Conservation (phyloP, 306 rosid genomes). For the Begonia masoniana region DNA sequence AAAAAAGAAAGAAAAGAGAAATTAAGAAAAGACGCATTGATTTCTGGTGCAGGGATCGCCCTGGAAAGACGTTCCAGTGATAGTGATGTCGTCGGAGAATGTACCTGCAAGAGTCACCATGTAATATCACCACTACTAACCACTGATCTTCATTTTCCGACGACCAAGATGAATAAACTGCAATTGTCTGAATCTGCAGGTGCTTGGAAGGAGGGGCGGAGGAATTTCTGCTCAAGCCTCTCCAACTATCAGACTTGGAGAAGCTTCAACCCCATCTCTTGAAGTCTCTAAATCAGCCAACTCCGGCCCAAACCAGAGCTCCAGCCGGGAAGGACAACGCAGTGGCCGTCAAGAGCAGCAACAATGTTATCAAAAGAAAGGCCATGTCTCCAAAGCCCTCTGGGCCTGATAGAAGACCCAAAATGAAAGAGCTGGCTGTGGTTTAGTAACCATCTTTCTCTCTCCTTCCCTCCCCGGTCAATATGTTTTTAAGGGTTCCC, state of each 20-base stretch:
- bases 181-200: constrained; percentile 22
- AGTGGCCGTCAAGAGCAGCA: neutral
- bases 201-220: constrained; percentile 93
- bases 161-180: too few species aligned
- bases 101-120: constrained; percentile 83
- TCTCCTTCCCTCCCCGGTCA: too few species aligned
- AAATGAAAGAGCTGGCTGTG: constrained; percentile 33
- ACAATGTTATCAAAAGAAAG: constrained; percentile 36
- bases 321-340: constrained; percentile 7
- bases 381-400: constrained; percentile 41
- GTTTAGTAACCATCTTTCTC: constrained; percentile 2
- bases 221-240: constrained; percentile 84
- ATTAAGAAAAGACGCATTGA: neutral
- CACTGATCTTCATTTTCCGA: too few species aligned
- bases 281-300: constrained; percentile 29
- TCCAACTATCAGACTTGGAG: constrained; percentile 65
- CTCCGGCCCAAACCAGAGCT: constrained; percentile 9
- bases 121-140: constrained; percentile 16
- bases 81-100: constrained; percentile 94
- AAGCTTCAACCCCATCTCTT: constrained; percentile 60
- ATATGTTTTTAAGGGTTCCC: too few species aligned
- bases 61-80: constrained; percentile 91
- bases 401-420: constrained; percentile 43
- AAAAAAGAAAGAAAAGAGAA: neutral
- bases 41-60: constrained; percentile 61